Conservation (phyloP, 495 filamentous ascomycete genomes). For the Sporormia fimetaria region DNA sequence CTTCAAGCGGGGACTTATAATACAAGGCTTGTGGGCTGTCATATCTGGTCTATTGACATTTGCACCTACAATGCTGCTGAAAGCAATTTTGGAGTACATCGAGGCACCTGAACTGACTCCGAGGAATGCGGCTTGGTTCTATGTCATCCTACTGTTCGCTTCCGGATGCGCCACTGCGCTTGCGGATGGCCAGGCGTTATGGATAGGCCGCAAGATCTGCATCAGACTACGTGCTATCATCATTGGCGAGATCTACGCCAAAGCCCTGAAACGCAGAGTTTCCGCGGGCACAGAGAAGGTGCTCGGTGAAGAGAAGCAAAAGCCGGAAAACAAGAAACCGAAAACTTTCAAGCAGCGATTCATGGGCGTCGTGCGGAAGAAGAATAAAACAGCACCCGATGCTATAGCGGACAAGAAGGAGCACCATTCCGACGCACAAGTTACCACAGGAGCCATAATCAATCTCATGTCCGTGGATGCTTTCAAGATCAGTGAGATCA, state of each 20-base stretch:
- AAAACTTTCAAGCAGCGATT: conserved; percentile 39
- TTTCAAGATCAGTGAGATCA: conserved; percentile 92
- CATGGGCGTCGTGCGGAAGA: conserved; percentile 48
- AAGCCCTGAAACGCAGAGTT: conserved; percentile 85
- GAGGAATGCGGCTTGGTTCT: conserved; percentile 87
- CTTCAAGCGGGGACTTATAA: conserved; percentile 64
- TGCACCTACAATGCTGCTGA: conserved; percentile 79
- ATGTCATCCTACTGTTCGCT: conserved; percentile 78
- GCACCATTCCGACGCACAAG: conserved; percentile 53
- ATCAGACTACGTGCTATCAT: conserved; percentile 88
- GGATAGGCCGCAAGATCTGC: conserved; percentile 86
- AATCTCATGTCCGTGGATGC: conserved; percentile 99
- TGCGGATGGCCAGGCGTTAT: conserved; percentile 78
- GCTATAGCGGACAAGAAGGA: conserved; percentile 30
- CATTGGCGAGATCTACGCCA: conserved; percentile 95
- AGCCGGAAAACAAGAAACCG: conserved; percentile 33
- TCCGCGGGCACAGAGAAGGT: conserved; percentile 60
- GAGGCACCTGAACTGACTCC: conserved; percentile 71
- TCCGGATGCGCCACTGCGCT: conserved; percentile 67
- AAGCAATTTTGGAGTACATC: conserved; percentile 84
- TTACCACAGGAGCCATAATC: conserved; percentile 90
- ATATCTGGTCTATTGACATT: conserved; percentile 75
- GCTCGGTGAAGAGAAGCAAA: conserved; percentile 44
- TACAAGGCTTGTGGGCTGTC: conserved; percentile 70
- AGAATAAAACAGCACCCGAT: conserved; percentile 43